A percentile compares a stretch with the other conserved stretches of the same genome.
Evolutionary conservation across 1,139 yeast species (phyloP).

Genomic region (Nakaseomyces sp.): DNA sequence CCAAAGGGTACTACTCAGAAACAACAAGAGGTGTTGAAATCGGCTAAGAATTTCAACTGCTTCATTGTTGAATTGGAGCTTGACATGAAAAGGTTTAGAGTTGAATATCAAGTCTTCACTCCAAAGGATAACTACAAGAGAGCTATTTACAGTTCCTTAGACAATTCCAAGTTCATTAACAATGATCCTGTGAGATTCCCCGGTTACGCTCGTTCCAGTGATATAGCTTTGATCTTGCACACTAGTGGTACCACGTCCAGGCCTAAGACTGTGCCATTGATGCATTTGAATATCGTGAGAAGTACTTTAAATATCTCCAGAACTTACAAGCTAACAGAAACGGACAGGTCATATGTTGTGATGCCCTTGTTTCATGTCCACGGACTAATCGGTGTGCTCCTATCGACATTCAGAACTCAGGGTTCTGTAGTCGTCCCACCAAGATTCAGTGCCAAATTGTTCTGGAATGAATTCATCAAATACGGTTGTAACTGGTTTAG

Average conservation of each 20-base stretch:
- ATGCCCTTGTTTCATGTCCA: slow-evolving; percentile 73
- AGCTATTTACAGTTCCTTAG: slow-evolving; percentile 29
- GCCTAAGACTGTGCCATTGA: slow-evolving; percentile 62
- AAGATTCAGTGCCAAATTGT: slow-evolving; percentile 47
- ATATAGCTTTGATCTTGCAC: slow-evolving; percentile 54
- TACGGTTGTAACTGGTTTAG: slow-evolving; percentile 57
- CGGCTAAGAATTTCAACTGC: slow-evolving; percentile 41
- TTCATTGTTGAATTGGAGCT: slow-evolving; percentile 45
- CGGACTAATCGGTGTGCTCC: slow-evolving; percentile 53
- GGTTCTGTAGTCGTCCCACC: slow-evolving; percentile 52
- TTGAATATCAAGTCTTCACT: slow-evolving; percentile 36
- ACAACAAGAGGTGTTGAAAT: slow-evolving; percentile 38
- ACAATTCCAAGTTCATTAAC: slow-evolving; percentile 29
- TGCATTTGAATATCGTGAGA: slow-evolving; percentile 51
- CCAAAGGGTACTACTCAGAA: slow-evolving; percentile 38
- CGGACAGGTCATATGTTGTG: slow-evolving; percentile 50
- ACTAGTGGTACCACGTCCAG: slow-evolving; percentile 68
- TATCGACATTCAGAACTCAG: slow-evolving; percentile 52
- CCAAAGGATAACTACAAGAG: slow-evolving; percentile 25
- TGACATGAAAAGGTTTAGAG: slow-evolving; percentile 32
- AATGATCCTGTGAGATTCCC: slow-evolving; percentile 30
- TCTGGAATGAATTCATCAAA: slow-evolving; percentile 47
- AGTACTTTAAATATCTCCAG: slow-evolving; percentile 48
- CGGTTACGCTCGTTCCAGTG: slow-evolving; percentile 38
- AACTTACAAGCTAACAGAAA: slow-evolving; percentile 42